Evolutionary conservation across 1,284 basidiomycete species (phyloP).

Genomic region (Cutaneotrichosporon cavernicola): DNA sequence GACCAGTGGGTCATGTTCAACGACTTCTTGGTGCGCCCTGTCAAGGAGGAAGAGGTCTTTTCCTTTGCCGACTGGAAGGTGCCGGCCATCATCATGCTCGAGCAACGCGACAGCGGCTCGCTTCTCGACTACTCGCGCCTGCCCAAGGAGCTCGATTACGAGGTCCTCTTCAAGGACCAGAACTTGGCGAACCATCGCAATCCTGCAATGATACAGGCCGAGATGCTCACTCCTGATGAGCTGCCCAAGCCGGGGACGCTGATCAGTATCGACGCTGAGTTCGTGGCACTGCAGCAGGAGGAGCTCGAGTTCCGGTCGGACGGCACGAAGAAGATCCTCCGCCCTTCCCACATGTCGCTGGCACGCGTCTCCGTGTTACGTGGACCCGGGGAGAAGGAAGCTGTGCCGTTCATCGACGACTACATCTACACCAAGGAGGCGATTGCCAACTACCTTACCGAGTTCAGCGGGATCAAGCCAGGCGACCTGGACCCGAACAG

Average conservation of each 20-base stretch:
- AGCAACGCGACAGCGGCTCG: slow-evolving; percentile 66
- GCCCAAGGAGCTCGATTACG: slow-evolving; percentile 67
- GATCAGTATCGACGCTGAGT: slow-evolving; percentile 95
- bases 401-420: slow-evolving; percentile 93
- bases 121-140: slow-evolving; percentile 66
- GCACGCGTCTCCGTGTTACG: slow-evolving; percentile 93
- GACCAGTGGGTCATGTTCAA: slow-evolving; percentile 94
- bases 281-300: slow-evolving; percentile 96
- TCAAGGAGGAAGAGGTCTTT: slow-evolving; percentile 80
- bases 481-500: slow-evolving; percentile 85
- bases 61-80: slow-evolving; percentile 95
- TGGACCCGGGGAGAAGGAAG: slow-evolving; percentile 74
- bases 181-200: slow-evolving; percentile 85
- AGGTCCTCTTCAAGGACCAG: slow-evolving; percentile 79
- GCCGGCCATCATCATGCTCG: slow-evolving; percentile 83
- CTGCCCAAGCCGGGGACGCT: slow-evolving; percentile 88
- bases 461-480: slow-evolving; percentile 91
- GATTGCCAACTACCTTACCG: slow-evolving; percentile 94
- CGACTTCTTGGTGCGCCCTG: slow-evolving; percentile 85
- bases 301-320: slow-evolving; percentile 93
- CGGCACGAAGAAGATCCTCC: slow-evolving; percentile 86
- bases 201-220: slow-evolving; percentile 67
- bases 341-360: slow-evolving; percentile 85
- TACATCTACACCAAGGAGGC: slow-evolving; percentile 93
- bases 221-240: slow-evolving; percentile 84